phyloP scores from a whole-genome alignment of 2,329 filamentous ascomycete genomes.

The Huntiella savannae region DNA sequence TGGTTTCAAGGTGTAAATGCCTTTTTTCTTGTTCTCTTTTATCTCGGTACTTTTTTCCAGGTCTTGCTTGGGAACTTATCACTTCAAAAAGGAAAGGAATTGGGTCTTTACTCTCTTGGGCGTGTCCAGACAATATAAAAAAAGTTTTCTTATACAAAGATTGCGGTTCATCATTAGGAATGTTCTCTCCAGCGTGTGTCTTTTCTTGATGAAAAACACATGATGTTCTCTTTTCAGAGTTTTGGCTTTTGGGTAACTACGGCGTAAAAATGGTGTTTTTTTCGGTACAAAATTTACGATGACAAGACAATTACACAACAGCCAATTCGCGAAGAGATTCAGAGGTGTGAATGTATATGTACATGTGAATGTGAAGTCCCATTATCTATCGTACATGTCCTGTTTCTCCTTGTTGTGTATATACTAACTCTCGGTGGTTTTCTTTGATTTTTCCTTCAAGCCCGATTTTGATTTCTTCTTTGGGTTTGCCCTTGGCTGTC shows the following conservation, averaged over 20 bases:
- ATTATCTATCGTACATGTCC: too few species aligned
- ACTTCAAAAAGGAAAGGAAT: neutral
- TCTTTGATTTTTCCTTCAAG: too few species aligned
- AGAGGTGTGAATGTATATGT: too few species aligned
- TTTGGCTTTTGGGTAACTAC: conserved; percentile 11
- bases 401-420: too few species aligned
- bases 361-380: too few species aligned
- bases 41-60: neutral
- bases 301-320: conserved; percentile 11
- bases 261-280: conserved; percentile 9
- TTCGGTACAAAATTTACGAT: conserved; percentile 10
- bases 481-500: too few species aligned
- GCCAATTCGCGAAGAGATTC: neutral
- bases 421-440: too few species aligned
- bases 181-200: neutral
- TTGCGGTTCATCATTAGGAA: neutral
- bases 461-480: too few species aligned
- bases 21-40: conserved; percentile 4
- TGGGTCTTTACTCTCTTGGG: neutral
- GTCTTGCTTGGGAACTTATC: neutral
- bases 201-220: neutral
- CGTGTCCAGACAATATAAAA: conserved; percentile 9
- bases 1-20: conserved; percentile 97
- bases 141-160: conserved; percentile 3
- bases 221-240: conserved; percentile 9